Evolutionary conservation across 305 asterid genomes (phyloP).

Genomic region (Petunia hybrid): DNA sequence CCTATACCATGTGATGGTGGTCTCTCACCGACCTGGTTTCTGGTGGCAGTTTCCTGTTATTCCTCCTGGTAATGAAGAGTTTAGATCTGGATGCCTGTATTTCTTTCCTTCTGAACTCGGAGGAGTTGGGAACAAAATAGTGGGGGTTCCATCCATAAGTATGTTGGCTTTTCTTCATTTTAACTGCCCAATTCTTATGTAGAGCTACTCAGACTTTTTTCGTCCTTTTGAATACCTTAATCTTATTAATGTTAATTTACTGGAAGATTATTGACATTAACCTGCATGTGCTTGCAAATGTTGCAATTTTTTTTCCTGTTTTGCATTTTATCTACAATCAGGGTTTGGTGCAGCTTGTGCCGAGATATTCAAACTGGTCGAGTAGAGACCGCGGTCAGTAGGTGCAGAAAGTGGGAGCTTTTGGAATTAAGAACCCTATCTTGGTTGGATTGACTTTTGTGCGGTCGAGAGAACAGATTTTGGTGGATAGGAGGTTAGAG

Average conservation of each 20-base stretch:
- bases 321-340: not conserved
- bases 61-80: not conserved
- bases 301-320: constrained; percentile 7
- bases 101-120: constrained; percentile 22
- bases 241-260: not conserved
- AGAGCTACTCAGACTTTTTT: constrained; percentile 9
- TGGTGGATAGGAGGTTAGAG: constrained; percentile 44
- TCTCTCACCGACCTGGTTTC: not conserved
- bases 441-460: constrained; percentile 63
- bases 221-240: not conserved
- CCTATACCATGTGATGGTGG: constrained; percentile 25
- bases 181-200: not conserved
- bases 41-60: constrained; percentile 26
- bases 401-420: constrained; percentile 59
- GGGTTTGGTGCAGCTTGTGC: constrained; percentile 66
- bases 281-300: not conserved
- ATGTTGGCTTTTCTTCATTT: not conserved
- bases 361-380: constrained; percentile 72
- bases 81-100: constrained; percentile 15
- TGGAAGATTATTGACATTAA: not conserved
- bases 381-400: constrained; percentile 67
- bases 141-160: not conserved
- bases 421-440: constrained; percentile 55
- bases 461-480: constrained; percentile 42
- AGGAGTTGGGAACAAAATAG: not conserved